Evolutionary conservation across 768 basidiomycete genomes (phyloP).

Genomic region (Phanerochaete carnosa): DNA sequence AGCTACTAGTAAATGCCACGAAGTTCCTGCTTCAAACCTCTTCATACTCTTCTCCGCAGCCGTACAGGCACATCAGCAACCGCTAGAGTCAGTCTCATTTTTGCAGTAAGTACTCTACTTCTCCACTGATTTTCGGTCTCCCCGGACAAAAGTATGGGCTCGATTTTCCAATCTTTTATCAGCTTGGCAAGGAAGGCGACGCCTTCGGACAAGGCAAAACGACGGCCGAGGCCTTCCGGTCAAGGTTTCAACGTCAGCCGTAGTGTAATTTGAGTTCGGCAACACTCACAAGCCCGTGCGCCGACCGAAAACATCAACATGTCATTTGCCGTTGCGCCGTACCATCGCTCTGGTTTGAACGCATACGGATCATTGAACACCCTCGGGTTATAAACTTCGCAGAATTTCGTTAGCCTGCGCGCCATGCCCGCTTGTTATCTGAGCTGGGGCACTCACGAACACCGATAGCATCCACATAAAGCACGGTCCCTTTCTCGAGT

Average conservation of each 20-base stretch:
- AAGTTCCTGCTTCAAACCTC: too few relatives aligned
- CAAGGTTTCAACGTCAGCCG: too few relatives aligned
- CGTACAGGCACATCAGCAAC: not conserved
- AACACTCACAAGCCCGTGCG: conserved; percentile 1
- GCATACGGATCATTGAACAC: conserved; percentile 3
- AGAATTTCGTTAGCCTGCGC: too few relatives aligned
- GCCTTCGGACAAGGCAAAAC: conserved; percentile 1
- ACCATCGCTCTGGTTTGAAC: conserved; percentile 10
- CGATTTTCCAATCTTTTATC: conserved; percentile 1
- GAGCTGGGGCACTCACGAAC: not conserved
- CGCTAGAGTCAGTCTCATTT: not conserved
- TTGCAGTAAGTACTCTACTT: not conserved
- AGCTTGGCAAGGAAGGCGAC: not conserved
- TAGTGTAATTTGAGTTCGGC: too few relatives aligned
- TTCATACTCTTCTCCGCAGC: not conserved
- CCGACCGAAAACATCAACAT: conserved; percentile 10
- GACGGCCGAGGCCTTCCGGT: conserved; percentile 4
- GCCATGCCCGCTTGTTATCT: too few relatives aligned
- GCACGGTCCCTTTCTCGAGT: not conserved
- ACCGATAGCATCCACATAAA: not conserved
- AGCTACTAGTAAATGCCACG: too few relatives aligned
- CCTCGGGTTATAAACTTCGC: conserved; percentile 6
- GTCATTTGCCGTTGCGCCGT: not conserved
- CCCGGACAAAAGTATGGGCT: not conserved
- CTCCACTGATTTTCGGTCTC: conserved; percentile 7